These are phyloP conservation scores for Mucor sp. DNA, from an alignment of 371 early-diverging fungal genomes.

Conservation along the genomic window DNA sequence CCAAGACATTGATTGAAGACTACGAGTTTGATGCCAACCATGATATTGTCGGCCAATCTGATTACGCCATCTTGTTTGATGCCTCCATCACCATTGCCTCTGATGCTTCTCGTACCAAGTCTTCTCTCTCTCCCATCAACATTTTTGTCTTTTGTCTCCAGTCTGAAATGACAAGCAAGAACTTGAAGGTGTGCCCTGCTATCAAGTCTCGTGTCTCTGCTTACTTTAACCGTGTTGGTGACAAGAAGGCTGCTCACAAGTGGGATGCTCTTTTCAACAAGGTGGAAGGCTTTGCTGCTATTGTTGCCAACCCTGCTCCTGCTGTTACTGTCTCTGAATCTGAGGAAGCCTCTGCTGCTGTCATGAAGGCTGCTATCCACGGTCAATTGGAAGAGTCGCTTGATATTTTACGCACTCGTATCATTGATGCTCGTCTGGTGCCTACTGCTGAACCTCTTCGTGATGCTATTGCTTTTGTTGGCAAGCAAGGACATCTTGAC, in stretches of 20 bases:
- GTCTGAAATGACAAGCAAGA: constrained; percentile 14
- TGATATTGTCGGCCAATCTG: constrained; percentile 8
- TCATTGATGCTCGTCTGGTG: constrained; percentile 7
- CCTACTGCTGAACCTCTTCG: constrained; percentile 44
- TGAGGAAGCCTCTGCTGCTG: constrained; percentile 16
- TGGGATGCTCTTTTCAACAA: constrained; percentile 28
- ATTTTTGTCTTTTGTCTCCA: constrained; percentile 17
- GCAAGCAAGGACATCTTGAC: constrained; percentile 47
- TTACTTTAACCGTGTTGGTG: constrained; percentile 14
- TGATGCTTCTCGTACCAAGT: constrained; percentile 6
- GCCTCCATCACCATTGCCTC: constrained; percentile 17
- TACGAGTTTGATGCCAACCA: constrained; percentile 29
- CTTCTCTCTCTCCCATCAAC: constrained; percentile 16
- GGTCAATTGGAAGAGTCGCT: constrained; percentile 25
- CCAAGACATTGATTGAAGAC: constrained; percentile 21
- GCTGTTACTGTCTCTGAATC: background rate
- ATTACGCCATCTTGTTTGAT: constrained; percentile 25
- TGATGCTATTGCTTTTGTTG: constrained; percentile 46
- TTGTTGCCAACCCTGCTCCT: constrained; percentile 1
- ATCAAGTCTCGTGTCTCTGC: constrained; percentile 16
- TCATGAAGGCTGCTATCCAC: constrained; percentile 28
- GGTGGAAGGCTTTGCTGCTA: constrained; percentile 8
- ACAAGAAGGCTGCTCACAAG: constrained; percentile 16
- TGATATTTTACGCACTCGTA: constrained; percentile 21
- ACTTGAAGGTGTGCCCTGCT: background rate